These are phyloP conservation scores for Calocera cornea DNA, from an alignment of 768 basidiomycete genomes.

Conservation along the genomic window DNA sequence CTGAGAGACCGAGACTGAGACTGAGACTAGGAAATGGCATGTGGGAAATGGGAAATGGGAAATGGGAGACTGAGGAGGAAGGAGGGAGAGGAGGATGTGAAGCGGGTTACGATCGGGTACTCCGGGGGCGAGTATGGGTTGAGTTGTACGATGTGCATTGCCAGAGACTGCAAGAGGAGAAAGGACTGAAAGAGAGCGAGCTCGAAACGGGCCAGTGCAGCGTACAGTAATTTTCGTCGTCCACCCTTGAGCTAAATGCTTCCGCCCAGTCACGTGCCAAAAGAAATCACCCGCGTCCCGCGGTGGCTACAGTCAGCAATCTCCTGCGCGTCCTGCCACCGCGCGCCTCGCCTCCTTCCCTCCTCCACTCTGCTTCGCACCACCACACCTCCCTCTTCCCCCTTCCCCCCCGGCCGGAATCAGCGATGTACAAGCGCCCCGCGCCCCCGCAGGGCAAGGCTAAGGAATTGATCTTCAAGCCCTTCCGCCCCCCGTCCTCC, in stretches of 20 bases:
- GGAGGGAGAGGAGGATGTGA: neutral
- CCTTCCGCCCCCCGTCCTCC: constrained; percentile 61
- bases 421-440: neutral
- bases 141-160: too few relatives aligned
- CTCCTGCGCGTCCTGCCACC: neutral
- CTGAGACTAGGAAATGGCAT: neutral
- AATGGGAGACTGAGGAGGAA: neutral
- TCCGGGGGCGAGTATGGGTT: too few relatives aligned
- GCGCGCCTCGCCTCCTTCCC: neutral
- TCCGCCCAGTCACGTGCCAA: neutral
- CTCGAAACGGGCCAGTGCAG: too few relatives aligned
- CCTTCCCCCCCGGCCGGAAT: too few relatives aligned
- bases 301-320: neutral
- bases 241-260: too few relatives aligned
- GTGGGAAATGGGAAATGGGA: neutral
- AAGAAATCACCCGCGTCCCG: neutral
- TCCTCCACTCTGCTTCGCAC: neutral
- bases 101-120: neutral
- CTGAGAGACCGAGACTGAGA: neutral
- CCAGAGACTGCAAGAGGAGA: too few relatives aligned
- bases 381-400: too few relatives aligned
- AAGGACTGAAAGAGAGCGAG: too few relatives aligned
- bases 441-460: neutral
- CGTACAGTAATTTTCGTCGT: too few relatives aligned
- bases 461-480: constrained; percentile 29